Evolutionary conservation across 169 alveolate species (phyloP).

Genomic region (Eimeria praecox): DNA sequence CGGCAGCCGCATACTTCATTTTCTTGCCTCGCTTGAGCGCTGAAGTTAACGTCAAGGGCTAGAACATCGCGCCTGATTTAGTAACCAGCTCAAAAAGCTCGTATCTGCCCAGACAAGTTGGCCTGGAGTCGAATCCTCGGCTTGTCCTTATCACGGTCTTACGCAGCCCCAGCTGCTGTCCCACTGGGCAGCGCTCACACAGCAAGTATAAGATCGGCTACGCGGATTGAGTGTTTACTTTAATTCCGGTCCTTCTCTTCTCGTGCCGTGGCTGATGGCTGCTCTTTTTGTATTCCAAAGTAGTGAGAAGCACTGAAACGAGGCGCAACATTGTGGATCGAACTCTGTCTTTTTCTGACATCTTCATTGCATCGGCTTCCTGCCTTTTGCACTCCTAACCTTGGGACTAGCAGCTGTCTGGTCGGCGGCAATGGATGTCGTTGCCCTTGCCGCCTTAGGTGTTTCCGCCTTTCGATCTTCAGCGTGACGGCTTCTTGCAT

Average conservation of each 20-base stretch:
- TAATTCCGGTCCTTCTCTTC: not conserved
- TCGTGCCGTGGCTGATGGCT: not conserved
- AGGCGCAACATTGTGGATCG: not conserved
- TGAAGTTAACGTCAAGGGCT: not conserved
- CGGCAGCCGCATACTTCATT: not conserved
- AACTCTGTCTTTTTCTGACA: not conserved
- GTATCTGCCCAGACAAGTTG: not conserved
- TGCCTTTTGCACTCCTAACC: not conserved
- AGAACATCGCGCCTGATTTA: not conserved
- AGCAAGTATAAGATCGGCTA: not conserved
- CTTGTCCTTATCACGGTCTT: not conserved
- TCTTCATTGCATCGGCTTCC: not conserved
- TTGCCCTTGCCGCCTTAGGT: not conserved
- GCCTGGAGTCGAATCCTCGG: not conserved
- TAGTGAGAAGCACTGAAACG: not conserved
- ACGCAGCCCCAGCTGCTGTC: conserved; percentile 20
- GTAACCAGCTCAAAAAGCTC: not conserved
- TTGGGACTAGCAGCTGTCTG: not conserved
- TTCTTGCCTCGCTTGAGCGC: not conserved
- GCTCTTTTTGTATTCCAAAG: not conserved
- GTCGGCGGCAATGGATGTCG: not conserved
- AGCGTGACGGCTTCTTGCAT: not conserved
- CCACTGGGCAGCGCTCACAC: conserved; percentile 14
- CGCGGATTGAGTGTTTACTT: not conserved
- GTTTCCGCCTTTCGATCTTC: not conserved